Percentiles rank a stretch among this genome's conserved stretches.
phyloP scores from a whole-genome alignment of 345 rosid genomes.

The Aethionema arabicum region DNA sequence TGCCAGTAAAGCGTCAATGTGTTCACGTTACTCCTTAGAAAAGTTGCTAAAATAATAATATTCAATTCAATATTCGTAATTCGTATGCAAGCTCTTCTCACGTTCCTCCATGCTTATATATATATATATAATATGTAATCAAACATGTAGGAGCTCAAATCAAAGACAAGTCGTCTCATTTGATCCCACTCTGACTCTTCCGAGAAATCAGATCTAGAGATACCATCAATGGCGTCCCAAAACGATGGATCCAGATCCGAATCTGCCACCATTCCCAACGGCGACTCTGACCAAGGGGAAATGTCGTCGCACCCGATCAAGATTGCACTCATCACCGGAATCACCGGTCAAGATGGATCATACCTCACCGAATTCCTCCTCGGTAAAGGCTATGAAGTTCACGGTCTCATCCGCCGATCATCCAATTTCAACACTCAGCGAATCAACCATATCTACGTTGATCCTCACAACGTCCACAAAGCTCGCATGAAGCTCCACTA shows the following conservation, averaged over 20 bases:
- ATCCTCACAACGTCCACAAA: slow-evolving; percentile 85
- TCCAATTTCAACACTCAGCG: slow-evolving; percentile 99
- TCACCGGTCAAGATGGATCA: slow-evolving; percentile 97
- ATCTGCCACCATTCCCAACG: slow-evolving; percentile 37
- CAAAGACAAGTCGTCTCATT: slow-evolving; percentile 10
- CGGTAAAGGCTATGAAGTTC: slow-evolving; percentile 73
- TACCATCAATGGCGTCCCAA: slow-evolving; percentile 41
- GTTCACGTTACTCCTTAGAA: background rate
- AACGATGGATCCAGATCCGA: slow-evolving; percentile 39
- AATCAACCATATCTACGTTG: slow-evolving; percentile 91
- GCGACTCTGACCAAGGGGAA: slow-evolving; percentile 23
- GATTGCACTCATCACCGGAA: slow-evolving; percentile 83
- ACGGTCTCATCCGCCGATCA: slow-evolving; percentile 90
- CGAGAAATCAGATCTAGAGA: background rate
- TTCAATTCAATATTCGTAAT: background rate
- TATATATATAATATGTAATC: background rate
- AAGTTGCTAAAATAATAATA: slow-evolving; percentile 8
- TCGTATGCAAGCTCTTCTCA: background rate
- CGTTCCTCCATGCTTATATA: slow-evolving; percentile 2
- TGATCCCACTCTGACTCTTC: slow-evolving; percentile 7
- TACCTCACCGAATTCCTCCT: slow-evolving; percentile 90
- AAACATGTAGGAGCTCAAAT: slow-evolving; percentile 12
- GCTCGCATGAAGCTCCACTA: slow-evolving; percentile 92
- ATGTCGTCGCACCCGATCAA: slow-evolving; percentile 27
- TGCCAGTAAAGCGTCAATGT: background rate